Conservation (phyloP, 2,329 filamentous ascomycete genomes). For the Ceratocystis cubensis region DNA sequence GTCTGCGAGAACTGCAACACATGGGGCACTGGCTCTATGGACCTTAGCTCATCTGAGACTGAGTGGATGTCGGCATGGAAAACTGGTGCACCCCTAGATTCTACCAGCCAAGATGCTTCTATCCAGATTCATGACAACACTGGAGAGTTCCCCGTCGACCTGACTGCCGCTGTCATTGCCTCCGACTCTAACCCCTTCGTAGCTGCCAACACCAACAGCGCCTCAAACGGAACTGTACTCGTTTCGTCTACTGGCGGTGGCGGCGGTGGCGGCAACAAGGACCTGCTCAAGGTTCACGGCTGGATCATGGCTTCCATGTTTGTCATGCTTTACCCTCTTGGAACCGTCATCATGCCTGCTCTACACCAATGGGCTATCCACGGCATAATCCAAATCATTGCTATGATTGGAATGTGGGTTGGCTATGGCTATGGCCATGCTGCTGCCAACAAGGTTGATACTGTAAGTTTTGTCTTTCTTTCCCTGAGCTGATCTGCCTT, state of each 20-base stretch:
- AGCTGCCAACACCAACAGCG: constrained; percentile 17
- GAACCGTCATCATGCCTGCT: constrained; percentile 47
- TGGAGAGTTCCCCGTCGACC: constrained; percentile 36
- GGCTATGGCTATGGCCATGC: constrained; percentile 47
- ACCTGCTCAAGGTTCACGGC: constrained; percentile 38
- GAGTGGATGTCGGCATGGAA: constrained; percentile 46
- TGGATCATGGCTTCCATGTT: constrained; percentile 50
- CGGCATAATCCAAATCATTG: constrained; percentile 41
- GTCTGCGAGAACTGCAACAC: constrained; percentile 40
- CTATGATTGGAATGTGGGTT: constrained; percentile 46
- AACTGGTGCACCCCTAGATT: constrained; percentile 35
- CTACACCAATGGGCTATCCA: constrained; percentile 47
- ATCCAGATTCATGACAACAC: constrained; percentile 38
- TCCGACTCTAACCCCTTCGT: constrained; percentile 43
- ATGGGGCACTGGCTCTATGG: constrained; percentile 35
- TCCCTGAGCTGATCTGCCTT: constrained; percentile 15
- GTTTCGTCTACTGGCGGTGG: constrained; percentile 10
- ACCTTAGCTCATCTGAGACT: constrained; percentile 31
- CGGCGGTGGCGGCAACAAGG: constrained; percentile 21
- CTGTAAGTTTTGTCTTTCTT: constrained; percentile 31
- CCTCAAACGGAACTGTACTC: constrained; percentile 21
- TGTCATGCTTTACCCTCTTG: constrained; percentile 46
- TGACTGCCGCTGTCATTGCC: constrained; percentile 35
- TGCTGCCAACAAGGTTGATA: constrained; percentile 31
- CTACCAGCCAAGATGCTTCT: constrained; percentile 29